A percentile compares a stretch with the other conserved stretches of the same genome.
phyloP scores from a whole-genome alignment of 768 basidiomycete species.

The Austroboletus festivus region DNA sequence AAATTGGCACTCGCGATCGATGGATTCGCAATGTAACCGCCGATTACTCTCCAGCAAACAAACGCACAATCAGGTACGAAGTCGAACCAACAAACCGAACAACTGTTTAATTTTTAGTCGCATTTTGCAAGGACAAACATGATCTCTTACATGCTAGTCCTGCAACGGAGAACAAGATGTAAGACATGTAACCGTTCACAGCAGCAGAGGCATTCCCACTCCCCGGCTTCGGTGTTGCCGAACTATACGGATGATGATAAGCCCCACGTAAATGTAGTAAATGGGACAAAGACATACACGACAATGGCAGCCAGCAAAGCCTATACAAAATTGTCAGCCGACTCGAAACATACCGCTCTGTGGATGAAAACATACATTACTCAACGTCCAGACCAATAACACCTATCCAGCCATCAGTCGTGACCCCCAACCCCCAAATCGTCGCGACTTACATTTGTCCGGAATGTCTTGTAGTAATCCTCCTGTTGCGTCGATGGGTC shows the following conservation, averaged over 20 bases:
- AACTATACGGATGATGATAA: slow-evolving; percentile 3
- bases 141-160: slow-evolving; percentile 74
- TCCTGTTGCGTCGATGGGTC: slow-evolving; percentile 68
- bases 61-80: slow-evolving; percentile 75
- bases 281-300: slow-evolving; percentile 44
- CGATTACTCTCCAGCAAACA: slow-evolving; percentile 81
- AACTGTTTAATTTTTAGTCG: slow-evolving; percentile 43
- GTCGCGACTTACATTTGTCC: slow-evolving; percentile 66
- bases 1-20: not conserved
- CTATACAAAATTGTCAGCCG: slow-evolving; percentile 31
- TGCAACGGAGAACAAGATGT: slow-evolving; percentile 84
- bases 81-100: slow-evolving; percentile 83
- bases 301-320: slow-evolving; percentile 73
- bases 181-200: slow-evolving; percentile 86
- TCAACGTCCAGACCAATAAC: slow-evolving; percentile 83
- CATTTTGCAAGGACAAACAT: not conserved
- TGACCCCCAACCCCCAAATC: no score
- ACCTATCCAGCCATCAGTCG: slow-evolving; percentile 54
- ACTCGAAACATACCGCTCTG: not conserved
- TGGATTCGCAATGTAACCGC: not conserved
- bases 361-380: slow-evolving; percentile 56
- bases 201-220: slow-evolving; percentile 44
- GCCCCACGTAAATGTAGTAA: not conserved
- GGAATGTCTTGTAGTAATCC: slow-evolving; percentile 85
- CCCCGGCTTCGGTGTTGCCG: slow-evolving; percentile 31